Evolutionary conservation across 768 basidiomycete species (phyloP).

Genomic region (Phylloporus rhodoxanthus): DNA sequence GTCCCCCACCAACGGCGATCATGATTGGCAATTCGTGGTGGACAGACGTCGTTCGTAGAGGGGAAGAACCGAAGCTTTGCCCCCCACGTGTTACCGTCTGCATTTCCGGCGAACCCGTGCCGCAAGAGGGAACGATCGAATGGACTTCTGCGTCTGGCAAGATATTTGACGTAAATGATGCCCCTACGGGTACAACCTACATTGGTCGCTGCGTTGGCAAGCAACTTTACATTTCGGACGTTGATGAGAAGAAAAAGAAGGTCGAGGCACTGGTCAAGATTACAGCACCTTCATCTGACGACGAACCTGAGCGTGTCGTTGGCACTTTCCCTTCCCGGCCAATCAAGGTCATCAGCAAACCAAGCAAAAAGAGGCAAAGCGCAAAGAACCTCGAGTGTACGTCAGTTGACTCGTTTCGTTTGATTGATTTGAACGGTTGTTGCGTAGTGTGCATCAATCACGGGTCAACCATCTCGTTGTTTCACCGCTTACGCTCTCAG

Average conservation of each 20-base stretch:
- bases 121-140: constrained; percentile 78
- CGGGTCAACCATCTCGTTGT: constrained; percentile 90
- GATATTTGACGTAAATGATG: constrained; percentile 73
- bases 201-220: constrained; percentile 92
- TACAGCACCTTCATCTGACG: constrained; percentile 71
- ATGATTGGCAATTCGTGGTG: constrained; percentile 96
- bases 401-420: constrained; percentile 31
- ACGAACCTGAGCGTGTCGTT: constrained; percentile 76
- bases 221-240: constrained; percentile 91
- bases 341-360: constrained; percentile 99
- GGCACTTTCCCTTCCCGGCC: constrained; percentile 88
- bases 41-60: constrained; percentile 71
- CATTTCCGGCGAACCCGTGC: constrained; percentile 85
- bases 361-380: constrained; percentile 93
- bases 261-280: constrained; percentile 91
- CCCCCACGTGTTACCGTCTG: constrained; percentile 83
- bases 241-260: constrained; percentile 92
- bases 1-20: constrained; percentile 89
- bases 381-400: constrained; percentile 88
- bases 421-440: constrained; percentile 10
- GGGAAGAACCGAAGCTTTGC: constrained; percentile 67
- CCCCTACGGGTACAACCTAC: constrained; percentile 79
- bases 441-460: constrained; percentile 85
- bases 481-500: constrained; percentile 93
- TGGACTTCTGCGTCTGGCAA: constrained; percentile 87